phyloP scores from a whole-genome alignment of 2,329 filamentous ascomycete species.

The Sclerotinia minor region DNA sequence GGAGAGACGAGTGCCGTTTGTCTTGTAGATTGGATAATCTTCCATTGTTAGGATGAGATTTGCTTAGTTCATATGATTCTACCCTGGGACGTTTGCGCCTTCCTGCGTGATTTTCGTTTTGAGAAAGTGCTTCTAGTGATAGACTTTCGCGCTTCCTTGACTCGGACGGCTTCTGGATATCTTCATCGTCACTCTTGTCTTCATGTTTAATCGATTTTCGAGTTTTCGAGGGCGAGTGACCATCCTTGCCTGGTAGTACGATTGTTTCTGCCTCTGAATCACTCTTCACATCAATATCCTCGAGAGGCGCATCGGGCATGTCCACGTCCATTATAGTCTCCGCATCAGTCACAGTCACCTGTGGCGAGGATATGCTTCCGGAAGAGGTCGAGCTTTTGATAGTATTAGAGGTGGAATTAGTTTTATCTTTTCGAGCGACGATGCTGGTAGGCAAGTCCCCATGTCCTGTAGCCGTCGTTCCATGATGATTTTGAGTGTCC shows the following conservation, averaged over 20 bases:
- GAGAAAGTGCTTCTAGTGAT: slow-evolving; percentile 33
- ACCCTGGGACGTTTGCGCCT: slow-evolving; percentile 53
- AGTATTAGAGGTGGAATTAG: slow-evolving; percentile 28
- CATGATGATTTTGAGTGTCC: slow-evolving; percentile 38
- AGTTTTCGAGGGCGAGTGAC: slow-evolving; percentile 62
- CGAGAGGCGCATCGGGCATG: slow-evolving; percentile 27
- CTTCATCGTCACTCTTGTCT: slow-evolving; percentile 59
- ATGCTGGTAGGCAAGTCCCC: slow-evolving; percentile 31
- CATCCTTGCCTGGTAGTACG: slow-evolving; percentile 65
- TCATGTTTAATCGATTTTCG: slow-evolving; percentile 64
- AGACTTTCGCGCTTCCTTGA: slow-evolving; percentile 21
- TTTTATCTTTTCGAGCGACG: slow-evolving; percentile 32
- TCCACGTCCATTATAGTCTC: slow-evolving; percentile 33
- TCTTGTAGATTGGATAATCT: slow-evolving; percentile 52
- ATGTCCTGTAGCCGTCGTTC: slow-evolving; percentile 31
- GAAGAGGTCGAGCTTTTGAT: slow-evolving; percentile 35
- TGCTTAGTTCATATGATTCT: slow-evolving; percentile 11
- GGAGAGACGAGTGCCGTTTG: slow-evolving; percentile 39
- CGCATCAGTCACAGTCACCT: slow-evolving; percentile 28
- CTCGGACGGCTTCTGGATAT: slow-evolving; percentile 34
- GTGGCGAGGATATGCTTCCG: slow-evolving; percentile 40
- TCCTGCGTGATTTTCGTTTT: slow-evolving; percentile 35
- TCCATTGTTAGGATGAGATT: slow-evolving; percentile 17
- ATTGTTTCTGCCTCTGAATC: slow-evolving; percentile 74
- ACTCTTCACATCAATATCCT: slow-evolving; percentile 48